Evolutionary conservation across 495 filamentous ascomycete genomes (phyloP).

Genomic region (Bombardia bombarda): DNA sequence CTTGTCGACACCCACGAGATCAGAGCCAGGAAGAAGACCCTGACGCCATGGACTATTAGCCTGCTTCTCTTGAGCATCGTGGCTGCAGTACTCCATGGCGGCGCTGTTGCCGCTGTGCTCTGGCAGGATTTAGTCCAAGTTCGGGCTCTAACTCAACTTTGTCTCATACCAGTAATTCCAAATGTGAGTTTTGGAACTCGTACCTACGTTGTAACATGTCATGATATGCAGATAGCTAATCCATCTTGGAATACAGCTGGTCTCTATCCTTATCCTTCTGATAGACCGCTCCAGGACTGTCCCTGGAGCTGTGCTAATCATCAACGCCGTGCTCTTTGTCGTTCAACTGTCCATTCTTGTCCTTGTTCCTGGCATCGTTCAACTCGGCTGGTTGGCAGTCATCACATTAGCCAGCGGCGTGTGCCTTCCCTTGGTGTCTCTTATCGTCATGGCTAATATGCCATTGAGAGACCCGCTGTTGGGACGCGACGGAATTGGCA

Average conservation of each 20-base stretch:
- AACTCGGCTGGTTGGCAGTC: slow-evolving; percentile 1
- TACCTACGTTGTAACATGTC: background rate
- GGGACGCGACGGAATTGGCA: slow-evolving; percentile 53
- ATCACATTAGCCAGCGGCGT: slow-evolving; percentile 8
- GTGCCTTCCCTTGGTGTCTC: slow-evolving; percentile 16
- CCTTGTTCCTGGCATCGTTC: slow-evolving; percentile 4
- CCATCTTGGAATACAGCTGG: slow-evolving; percentile 4
- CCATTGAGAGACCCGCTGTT: slow-evolving; percentile 57
- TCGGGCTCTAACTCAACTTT: slow-evolving; percentile 1
- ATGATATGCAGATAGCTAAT: background rate
- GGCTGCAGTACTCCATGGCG: background rate
- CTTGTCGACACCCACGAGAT: background rate
- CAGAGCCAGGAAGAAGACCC: background rate
- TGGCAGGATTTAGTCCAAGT: slow-evolving; percentile 5
- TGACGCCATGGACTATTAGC: slow-evolving; percentile 13
- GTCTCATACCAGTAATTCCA: slow-evolving; percentile 14
- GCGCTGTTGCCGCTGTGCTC: slow-evolving; percentile 5
- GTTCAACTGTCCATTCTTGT: slow-evolving; percentile 9
- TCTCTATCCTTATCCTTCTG: slow-evolving; percentile 13
- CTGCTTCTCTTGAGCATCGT: slow-evolving; percentile 11
- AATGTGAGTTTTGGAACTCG: slow-evolving; percentile 10
- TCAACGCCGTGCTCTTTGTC: slow-evolving; percentile 11
- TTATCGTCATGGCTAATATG: slow-evolving; percentile 57
- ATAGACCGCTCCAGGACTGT: slow-evolving; percentile 18
- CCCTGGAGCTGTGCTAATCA: slow-evolving; percentile 17